Evolutionary conservation across 208 protist species (phyloP), one percentile per base, ranked within the genome.

Genomic region (Leishmania braziliensis): DNA sequence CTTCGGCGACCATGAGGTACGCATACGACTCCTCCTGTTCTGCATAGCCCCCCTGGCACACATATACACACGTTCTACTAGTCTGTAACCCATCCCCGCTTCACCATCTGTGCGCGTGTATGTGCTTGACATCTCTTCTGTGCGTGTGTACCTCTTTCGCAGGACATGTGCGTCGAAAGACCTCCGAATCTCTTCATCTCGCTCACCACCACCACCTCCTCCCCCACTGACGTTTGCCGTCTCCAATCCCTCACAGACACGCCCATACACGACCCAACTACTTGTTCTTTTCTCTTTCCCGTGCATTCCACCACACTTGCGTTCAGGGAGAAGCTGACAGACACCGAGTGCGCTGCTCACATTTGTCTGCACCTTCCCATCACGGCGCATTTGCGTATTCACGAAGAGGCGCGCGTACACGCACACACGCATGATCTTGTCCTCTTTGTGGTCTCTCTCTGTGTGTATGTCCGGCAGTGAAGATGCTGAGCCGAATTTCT

Each of bases 401-500:
- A 43, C 62, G 29, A 29, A 68, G 26, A 18, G 5, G 46, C 68
- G 14, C 68, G 29, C 33, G 26, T 5, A 39, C 5, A 53, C 33
- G 26, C 43, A 53, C 8, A 53, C 43, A 73, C 29, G 10, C 43
- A 73, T 10, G 14, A 56, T 77, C 53, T 48, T 43, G 48, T 33
- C n/a, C 74, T 65, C 76, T 63, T 72, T 73, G 23, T 75, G 68
- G 68, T 65, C 71, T 78, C 69, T 77, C 77, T 33, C 76, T 82
- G 18, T 79, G 36, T 75, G n/a, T 20, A 10, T 56, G 8, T 58
- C 51, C 2, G 33, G 1, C 16, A 3, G 39, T 36, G 36, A 72
- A 43, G 53, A 81, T 84, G 78, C 63, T 87, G 70, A 80, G 75
- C 14, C 82, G 68, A 68, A 36, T 89, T 70, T 9, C 84, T 65